Conservation (phyloP, 2,329 filamentous ascomycete species). For the Talaromyces sp. region DNA sequence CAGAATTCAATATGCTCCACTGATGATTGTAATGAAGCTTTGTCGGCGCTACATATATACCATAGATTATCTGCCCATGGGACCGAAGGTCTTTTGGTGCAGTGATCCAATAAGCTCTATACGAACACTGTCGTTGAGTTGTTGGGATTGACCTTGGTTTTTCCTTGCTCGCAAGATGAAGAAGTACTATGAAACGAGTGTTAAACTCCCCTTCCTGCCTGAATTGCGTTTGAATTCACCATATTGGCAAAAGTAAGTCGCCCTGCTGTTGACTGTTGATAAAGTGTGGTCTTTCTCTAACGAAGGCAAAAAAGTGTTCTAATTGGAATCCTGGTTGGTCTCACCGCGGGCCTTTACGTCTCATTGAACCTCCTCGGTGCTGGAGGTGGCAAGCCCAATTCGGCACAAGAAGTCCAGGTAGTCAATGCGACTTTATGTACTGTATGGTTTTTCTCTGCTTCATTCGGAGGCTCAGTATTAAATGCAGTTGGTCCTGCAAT, state of each 20-base stretch:
- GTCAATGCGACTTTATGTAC: slow-evolving; percentile 1
- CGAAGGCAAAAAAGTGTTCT: no score
- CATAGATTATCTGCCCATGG: no score
- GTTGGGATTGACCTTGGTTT: no score
- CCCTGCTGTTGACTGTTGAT: neutral
- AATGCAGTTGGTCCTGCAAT: neutral
- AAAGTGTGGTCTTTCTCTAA: neutral
- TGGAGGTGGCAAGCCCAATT: neutral
- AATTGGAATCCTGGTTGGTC: neutral
- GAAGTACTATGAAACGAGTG: no score
- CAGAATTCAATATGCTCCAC: no score
- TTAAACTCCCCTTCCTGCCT: no score
- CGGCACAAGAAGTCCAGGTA: neutral
- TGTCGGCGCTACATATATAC: no score
- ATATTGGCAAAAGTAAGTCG: neutral
- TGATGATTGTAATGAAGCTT: no score
- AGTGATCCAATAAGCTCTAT: no score
- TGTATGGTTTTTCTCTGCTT: neutral
- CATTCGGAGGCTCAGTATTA: neutral
- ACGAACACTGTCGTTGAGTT: no score
- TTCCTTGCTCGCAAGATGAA: no score
- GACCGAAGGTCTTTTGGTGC: no score
- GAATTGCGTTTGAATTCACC: neutral
- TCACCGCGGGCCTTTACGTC: neutral
- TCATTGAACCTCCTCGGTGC: neutral